Base-by-base conservation (phyloP, 371 early-diverging fungal genomes). In the Mortierella sp. region DNA sequence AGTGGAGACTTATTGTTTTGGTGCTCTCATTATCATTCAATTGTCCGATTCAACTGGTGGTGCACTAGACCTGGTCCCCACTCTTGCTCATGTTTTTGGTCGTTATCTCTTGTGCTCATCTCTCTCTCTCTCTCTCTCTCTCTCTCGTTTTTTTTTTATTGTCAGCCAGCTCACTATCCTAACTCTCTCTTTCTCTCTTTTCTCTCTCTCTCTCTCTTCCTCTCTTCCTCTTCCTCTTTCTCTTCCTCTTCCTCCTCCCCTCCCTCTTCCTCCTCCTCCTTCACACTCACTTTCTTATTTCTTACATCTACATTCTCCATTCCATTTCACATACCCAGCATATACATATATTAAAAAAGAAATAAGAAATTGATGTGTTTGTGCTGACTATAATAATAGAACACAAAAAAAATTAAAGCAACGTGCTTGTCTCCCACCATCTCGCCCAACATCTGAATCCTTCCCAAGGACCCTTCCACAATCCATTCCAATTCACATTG, bases 161-260 rank as follows among this genome's bases (percentile, higher is more conserved):
- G 16, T 30, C 20, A 6, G 39, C 35, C 35, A 47, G 37, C 22
- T 47, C 26, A 24, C 14, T 62, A 14, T 62, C 59, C 20, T 62
- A 64, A 47, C 61, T 51, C 28, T 59, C 45, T 62, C 35, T 22
- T 47, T 43, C n/a, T 49, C 47, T 4, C 40, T 20, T 40, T 18
- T 8, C 52, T n/a, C 40, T 57, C 47, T 28, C 51, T 39, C 51
- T 51, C 20, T 54, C 40, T 28, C 54, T 45, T 24, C 32, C 58
- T 66, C 54, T 24, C 59, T 51, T 52, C 49, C 64, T 61, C 64
- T 62, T 45, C 26, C 18, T 55, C 35, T 22, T 52, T n/a, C 52
- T 52, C 18, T 28, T 8, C 14, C 60, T 35, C 30, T 45, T 30
- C 45, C 30, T n/a, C 40, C 55, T 20, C 45, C 39, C 52, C 49